Conservation (phyloP, 2,329 filamentous ascomycete genomes). For the Talaromyces sp. region DNA sequence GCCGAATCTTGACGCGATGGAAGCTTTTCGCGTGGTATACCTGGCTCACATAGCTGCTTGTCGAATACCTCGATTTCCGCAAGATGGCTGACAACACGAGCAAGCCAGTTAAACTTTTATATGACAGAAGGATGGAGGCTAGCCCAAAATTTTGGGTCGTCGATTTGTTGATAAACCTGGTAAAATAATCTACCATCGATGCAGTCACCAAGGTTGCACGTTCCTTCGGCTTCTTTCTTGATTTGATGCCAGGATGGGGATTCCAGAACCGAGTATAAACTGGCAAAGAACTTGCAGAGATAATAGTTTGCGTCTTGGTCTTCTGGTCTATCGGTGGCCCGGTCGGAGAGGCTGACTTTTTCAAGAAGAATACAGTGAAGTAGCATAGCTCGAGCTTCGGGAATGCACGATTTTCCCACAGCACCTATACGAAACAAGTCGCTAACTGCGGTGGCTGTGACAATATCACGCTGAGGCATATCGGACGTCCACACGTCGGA, state of each 20-base stretch:
- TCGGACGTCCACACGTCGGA: not conserved
- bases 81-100: not conserved
- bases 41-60: not conserved
- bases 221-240: not conserved
- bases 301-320: not conserved
- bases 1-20: too few species aligned
- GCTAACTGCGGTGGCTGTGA: not conserved
- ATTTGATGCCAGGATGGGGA: not conserved
- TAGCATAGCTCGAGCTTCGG: not conserved
- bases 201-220: not conserved
- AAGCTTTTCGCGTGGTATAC: too few species aligned
- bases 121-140: not conserved
- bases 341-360: not conserved
- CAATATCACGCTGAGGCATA: not conserved
- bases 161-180: not conserved
- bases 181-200: not conserved
- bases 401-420: not conserved
- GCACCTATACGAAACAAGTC: not conserved
- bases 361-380: not conserved
- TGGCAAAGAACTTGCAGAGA: not conserved
- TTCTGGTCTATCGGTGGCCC: not conserved
- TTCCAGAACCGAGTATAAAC: not conserved
- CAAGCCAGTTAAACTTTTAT: not conserved
- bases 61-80: not conserved
- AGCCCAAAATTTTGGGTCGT: not conserved